Base-by-base conservation (phyloP, 2,329 filamentous ascomycete genomes). In the Leptographium radiaticola region DNA sequence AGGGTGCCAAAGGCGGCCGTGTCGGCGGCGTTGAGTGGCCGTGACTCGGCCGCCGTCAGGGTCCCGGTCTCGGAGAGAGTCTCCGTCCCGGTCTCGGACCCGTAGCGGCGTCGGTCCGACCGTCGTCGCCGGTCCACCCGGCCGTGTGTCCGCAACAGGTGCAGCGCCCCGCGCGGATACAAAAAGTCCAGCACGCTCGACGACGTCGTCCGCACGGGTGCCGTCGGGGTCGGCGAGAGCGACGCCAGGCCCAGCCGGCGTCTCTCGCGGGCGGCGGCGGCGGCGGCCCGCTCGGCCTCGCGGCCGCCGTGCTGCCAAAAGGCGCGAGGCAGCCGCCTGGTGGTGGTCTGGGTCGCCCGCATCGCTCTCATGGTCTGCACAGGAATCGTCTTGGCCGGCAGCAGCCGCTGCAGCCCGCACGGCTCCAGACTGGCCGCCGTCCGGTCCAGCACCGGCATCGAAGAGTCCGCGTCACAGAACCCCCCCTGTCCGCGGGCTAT, bases 291-390 rank as follows among this genome's bases (percentile, higher is more conserved):
- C 62, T 77, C 76, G 58, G 77, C 61, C 25, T 73, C 70, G 40
- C 70, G 67, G 42, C 74, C 74, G 18, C 75, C 75, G 69, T 80
- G 74, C 54, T 75, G 71, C 75, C 75, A 79, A 60, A 80, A 79
- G 42, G 70, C 64, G 13, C 71, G 71, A 49, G 72, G 74, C 50
- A 80, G 68, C 51, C 67, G 68, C 54, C 71, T 70, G 54, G 65
- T 70, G 54, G 65, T 66, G 57, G 63, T 70, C 58, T 68, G 71
- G 39, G 72, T 61, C 49, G 66, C 62, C 51, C 62, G 61, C 20
- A 67, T 62, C 47, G 65, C n/a, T 61, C 46, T 67, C 61, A 40
- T 72, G 71, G 54, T 25, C 25, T 25, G 25, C 25, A 25, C 25
- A 25, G 25, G 25, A 25, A 25, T 25, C 25, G 25, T 25, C 25